A percentile compares a stretch with the other conserved stretches of the same genome.
Conservation (phyloP, 768 basidiomycete species). For the Phanerodontia chrysosporium region DNA sequence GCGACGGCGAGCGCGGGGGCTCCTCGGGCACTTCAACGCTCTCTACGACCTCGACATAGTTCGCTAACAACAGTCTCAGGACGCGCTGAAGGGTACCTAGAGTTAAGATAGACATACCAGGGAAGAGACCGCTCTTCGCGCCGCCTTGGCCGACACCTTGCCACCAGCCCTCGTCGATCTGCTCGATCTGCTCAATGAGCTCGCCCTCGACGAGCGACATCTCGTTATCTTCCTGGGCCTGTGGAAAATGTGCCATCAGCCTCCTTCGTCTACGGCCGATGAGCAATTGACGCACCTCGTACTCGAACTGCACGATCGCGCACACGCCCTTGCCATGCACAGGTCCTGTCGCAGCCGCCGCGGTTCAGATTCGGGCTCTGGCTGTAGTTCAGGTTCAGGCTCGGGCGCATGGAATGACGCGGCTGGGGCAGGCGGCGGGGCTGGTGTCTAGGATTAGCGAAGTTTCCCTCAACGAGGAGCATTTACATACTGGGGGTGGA, state of each 20-base stretch:
- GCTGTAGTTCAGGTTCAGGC: conserved; percentile 29
- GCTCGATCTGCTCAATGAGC: conserved; percentile 75
- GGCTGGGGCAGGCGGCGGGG: conserved; percentile 31
- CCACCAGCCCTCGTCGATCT: conserved; percentile 93
- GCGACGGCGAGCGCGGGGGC: conserved; percentile 52
- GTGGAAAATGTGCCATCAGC: background rate
- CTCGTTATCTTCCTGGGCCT: conserved; percentile 87
- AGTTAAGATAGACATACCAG: conserved; percentile 44
- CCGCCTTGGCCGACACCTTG: conserved; percentile 67
- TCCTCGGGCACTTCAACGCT: conserved; percentile 35
- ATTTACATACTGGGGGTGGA: conserved; percentile 17
- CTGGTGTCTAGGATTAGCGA: conserved; percentile 23
- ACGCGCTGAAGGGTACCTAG: background rate
- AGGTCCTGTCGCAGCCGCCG: conserved; percentile 29
- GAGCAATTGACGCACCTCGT: conserved; percentile 46
- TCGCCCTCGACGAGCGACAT: conserved; percentile 79
- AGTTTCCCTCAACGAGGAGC: conserved; percentile 29
- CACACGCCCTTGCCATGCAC: conserved; percentile 44
- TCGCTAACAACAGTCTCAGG: conserved; percentile 43
- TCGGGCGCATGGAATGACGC: conserved; percentile 14
- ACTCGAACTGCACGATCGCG: conserved; percentile 78
- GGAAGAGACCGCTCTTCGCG: conserved; percentile 75
- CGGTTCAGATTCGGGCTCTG: conserved; percentile 38
- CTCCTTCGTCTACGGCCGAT: background rate
- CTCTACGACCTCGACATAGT: conserved; percentile 81